Conservation (phyloP, 345 rosid species). For the Streptanthus diversifolius region DNA sequence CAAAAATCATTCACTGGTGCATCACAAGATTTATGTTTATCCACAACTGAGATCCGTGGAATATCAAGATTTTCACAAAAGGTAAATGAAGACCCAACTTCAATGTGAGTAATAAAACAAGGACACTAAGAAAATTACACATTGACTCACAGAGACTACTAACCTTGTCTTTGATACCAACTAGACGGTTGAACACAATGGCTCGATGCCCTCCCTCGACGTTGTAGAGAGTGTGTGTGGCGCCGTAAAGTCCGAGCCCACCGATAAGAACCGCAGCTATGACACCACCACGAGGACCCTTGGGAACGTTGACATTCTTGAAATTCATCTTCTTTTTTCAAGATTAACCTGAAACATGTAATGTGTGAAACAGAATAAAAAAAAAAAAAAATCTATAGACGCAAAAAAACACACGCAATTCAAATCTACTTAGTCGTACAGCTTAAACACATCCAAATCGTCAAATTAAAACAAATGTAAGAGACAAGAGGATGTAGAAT, state of each 20-base stretch:
- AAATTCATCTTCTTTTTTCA: constrained; percentile 30
- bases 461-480: not conserved
- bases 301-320: constrained; percentile 67
- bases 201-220: constrained; percentile 34
- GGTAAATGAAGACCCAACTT: too few relatives aligned
- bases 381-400: not conserved
- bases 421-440: not conserved
- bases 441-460: not conserved
- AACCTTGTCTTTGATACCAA: constrained; percentile 32
- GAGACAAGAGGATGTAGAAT: not conserved
- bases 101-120: too few relatives aligned
- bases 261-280: constrained; percentile 51
- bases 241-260: constrained; percentile 63
- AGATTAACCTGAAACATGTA: too few relatives aligned
- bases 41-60: too few relatives aligned
- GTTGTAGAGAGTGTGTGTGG: constrained; percentile 23
- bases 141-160: too few relatives aligned
- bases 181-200: constrained; percentile 20
- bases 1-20: not conserved
- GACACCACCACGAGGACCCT: constrained; percentile 66
- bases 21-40: not conserved
- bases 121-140: too few relatives aligned
- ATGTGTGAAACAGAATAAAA: not conserved
- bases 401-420: not conserved
- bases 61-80: too few relatives aligned